A percentile compares a stretch with the other conserved stretches of the same genome.
Evolutionary conservation across 2,329 filamentous ascomycete species (phyloP).

Genomic region (Sclerotinia nivalis): DNA sequence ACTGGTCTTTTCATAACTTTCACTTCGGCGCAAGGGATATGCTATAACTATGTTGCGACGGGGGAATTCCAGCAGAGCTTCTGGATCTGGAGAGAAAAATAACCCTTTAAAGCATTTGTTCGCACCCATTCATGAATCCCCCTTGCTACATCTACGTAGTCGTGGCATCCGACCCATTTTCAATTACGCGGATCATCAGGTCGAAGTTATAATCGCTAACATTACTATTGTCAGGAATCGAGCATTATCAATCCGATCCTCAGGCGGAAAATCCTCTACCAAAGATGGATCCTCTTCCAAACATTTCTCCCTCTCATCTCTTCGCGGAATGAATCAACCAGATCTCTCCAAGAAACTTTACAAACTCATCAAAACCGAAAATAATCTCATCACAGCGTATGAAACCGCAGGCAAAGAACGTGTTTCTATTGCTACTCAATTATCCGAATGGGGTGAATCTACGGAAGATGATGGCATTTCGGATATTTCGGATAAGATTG

Average conservation of each 20-base stretch:
- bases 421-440: conserved; percentile 79
- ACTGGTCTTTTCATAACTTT: background rate
- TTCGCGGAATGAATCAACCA: conserved; percentile 81
- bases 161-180: background rate
- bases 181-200: background rate
- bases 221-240: conserved; percentile 59
- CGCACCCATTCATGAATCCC: background rate
- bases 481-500: conserved; percentile 93
- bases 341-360: conserved; percentile 87
- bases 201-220: conserved; percentile 12
- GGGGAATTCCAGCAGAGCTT: conserved; percentile 14
- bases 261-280: conserved; percentile 42
- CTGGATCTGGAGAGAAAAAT: conserved; percentile 17
- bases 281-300: conserved; percentile 45
- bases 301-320: conserved; percentile 82
- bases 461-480: conserved; percentile 84
- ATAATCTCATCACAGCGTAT: conserved; percentile 81
- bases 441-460: conserved; percentile 95
- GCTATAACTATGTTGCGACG: conserved; percentile 7
- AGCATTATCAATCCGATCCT: conserved; percentile 69
- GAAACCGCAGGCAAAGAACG: conserved; percentile 84
- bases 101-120: conserved; percentile 22
- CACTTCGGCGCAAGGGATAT: background rate
- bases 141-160: background rate
- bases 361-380: conserved; percentile 92